Conservation (phyloP, 768 basidiomycete species). For the Boletus subcaerulescens region DNA sequence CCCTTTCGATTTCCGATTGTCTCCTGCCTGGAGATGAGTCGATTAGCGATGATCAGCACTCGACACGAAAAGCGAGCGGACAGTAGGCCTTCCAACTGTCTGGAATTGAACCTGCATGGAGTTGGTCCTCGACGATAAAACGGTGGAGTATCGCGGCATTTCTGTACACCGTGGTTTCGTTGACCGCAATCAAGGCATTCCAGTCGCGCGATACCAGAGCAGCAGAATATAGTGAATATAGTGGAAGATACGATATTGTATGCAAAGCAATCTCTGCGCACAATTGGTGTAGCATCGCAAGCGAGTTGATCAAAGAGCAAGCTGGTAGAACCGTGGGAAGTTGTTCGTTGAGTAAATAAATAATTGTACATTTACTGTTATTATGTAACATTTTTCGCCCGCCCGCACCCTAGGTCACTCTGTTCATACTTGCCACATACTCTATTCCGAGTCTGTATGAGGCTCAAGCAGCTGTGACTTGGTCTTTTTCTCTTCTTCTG, state of each 20-base stretch:
- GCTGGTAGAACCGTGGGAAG: no score
- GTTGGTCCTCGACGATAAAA: constrained; percentile 37
- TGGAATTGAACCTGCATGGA: constrained; percentile 34
- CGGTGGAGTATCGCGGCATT: constrained; percentile 52
- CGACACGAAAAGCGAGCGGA: constrained; percentile 25
- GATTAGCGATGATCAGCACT: constrained; percentile 9
- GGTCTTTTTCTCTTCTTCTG: not conserved
- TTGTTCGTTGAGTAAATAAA: no score
- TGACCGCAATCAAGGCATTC: constrained; percentile 43
- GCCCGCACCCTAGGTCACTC: no score
- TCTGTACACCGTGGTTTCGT: constrained; percentile 56
- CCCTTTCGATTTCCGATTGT: constrained; percentile 42
- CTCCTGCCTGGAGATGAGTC: constrained; percentile 39
- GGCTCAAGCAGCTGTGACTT: not conserved
- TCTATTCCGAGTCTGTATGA: no score
- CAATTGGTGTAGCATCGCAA: constrained; percentile 40
- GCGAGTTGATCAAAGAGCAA: not conserved
- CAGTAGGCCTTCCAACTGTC: constrained; percentile 60
- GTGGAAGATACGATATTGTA: constrained; percentile 48
- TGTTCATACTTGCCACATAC: no score
- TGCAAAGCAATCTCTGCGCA: constrained; percentile 58
- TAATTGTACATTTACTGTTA: no score
- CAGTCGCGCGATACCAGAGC: constrained; percentile 43
- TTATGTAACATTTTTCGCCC: no score
- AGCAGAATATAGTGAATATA: constrained; percentile 40